Evolutionary conservation across 106 monocot species (phyloP).

Genomic region (Hemerocallis citrina): DNA sequence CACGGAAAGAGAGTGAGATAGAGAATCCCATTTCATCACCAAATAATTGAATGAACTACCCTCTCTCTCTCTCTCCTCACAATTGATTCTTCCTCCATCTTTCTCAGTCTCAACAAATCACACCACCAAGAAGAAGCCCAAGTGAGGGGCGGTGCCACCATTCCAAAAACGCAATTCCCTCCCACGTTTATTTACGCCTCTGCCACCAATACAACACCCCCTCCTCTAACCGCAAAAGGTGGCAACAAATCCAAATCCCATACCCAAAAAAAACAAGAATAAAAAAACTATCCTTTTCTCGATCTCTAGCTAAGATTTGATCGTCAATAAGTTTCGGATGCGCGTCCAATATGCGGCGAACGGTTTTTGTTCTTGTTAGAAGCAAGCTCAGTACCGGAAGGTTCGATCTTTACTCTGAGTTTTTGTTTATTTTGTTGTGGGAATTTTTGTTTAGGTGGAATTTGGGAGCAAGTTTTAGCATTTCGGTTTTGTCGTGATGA

Average conservation of each 20-base stretch:
- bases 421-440: not conserved
- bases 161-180: not conserved
- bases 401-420: not conserved
- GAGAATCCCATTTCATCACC: not conserved
- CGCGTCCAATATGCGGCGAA: not conserved
- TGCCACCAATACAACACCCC: not conserved
- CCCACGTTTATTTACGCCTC: not conserved
- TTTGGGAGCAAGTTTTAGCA: too few relatives aligned
- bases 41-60: not conserved
- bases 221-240: not conserved
- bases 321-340: not conserved
- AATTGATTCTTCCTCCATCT: not conserved
- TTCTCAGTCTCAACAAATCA: not conserved
- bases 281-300: not conserved
- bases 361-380: not conserved
- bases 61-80: not conserved
- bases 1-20: not conserved
- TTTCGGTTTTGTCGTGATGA: too few relatives aligned
- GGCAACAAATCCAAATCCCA: not conserved
- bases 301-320: not conserved
- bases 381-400: not conserved
- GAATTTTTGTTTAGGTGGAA: too few relatives aligned
- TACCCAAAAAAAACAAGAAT: not conserved
- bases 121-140: not conserved
- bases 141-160: not conserved